phyloP scores from a whole-genome alignment of 441 rosid genomes.

The Aleurites moluccanus region DNA sequence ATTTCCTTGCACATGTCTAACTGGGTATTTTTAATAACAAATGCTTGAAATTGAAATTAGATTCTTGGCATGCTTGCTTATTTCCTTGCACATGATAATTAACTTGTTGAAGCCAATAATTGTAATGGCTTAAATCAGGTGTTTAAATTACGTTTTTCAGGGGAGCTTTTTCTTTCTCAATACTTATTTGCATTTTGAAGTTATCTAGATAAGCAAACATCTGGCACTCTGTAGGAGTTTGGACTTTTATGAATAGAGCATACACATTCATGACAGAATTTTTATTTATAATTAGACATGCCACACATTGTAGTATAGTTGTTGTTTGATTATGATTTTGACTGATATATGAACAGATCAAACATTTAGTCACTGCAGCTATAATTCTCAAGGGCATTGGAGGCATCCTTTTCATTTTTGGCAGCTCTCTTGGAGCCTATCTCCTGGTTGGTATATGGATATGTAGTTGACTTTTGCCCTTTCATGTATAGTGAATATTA shows the following conservation, averaged over 20 bases:
- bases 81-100: not conserved
- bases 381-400: constrained; percentile 40
- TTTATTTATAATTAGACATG: not conserved
- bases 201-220: not conserved
- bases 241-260: not conserved
- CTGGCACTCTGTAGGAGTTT: not conserved
- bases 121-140: not conserved
- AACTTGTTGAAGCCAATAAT: not conserved
- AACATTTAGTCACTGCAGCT: constrained; percentile 26
- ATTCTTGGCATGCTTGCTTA: not conserved
- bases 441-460: constrained; percentile 31
- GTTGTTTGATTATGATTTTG: not conserved
- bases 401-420: constrained; percentile 39
- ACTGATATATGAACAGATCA: constrained; percentile 25
- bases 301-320: not conserved
- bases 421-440: constrained; percentile 40
- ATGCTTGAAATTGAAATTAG: not conserved
- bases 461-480: not conserved
- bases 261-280: not conserved
- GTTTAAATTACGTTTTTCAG: not conserved
- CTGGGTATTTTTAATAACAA: not conserved
- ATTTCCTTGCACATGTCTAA: not conserved
- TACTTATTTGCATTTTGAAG: not conserved
- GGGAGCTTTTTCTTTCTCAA: not conserved
- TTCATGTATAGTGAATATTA: not conserved